These are phyloP conservation scores for Teratosphaeria pseudoeucalypti DNA, from an alignment of 2,329 filamentous ascomycete genomes.

Conservation along the genomic window DNA sequence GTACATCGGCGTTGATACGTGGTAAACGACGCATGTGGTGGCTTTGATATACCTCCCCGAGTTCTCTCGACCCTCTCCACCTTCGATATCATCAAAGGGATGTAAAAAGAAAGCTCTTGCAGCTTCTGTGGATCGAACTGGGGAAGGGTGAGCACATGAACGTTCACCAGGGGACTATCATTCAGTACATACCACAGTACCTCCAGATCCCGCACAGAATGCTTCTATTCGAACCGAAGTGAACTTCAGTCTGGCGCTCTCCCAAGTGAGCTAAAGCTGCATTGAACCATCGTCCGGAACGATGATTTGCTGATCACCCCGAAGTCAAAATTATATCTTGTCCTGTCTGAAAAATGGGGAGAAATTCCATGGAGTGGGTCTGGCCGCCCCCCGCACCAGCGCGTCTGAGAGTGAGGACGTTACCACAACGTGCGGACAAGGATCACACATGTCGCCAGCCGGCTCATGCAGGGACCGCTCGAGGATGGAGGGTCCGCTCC, in stretches of 20 bases:
- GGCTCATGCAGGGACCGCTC: neutral
- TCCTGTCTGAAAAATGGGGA: neutral
- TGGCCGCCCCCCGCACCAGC: too few relatives aligned
- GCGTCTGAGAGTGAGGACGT: neutral
- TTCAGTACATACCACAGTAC: conserved; percentile 5
- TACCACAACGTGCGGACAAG: neutral
- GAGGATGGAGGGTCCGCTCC: neutral
- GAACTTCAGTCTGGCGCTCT: conserved; percentile 29
- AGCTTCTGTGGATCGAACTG: conserved; percentile 2
- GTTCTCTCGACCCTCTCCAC: neutral
- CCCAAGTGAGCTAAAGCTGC: conserved; percentile 28
- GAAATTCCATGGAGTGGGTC: neutral
- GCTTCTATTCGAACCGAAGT: conserved; percentile 16
- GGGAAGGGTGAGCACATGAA: too few relatives aligned
- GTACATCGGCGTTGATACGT: neutral
- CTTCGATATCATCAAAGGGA: neutral
- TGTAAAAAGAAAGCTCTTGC: neutral
- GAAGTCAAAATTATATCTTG: neutral
- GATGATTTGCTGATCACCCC: neutral
- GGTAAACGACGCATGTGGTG: neutral
- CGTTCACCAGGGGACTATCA: too few relatives aligned
- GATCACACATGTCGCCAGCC: neutral
- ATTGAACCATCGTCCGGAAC: neutral
- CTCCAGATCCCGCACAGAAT: conserved; percentile 25
- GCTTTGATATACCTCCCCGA: neutral